Conservation (phyloP, 106 monocot species). For the Hemerocallis citrina region DNA sequence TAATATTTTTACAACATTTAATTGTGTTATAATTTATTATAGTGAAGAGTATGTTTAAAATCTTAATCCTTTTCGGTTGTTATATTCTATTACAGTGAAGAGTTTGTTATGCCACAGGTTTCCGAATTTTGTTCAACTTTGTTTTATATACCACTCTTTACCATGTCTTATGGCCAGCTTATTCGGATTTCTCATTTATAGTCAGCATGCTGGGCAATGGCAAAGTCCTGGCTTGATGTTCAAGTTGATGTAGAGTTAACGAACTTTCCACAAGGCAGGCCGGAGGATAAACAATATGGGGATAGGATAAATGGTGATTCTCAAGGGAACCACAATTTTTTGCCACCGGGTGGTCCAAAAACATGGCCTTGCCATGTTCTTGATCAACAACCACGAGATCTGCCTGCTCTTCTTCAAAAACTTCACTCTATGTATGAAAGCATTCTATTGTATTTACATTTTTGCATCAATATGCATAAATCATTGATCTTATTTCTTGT, state of each 20-base stretch:
- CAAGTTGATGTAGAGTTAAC: conserved; percentile 70
- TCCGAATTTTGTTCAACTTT: too few relatives aligned
- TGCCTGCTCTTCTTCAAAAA: conserved; percentile 86
- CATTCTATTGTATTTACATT: background rate
- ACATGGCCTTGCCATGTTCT: conserved; percentile 79
- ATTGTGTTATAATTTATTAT: too few relatives aligned
- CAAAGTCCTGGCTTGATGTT: conserved; percentile 89
- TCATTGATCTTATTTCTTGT: conserved; percentile 10
- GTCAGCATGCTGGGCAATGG: conserved; percentile 99
- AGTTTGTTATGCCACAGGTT: too few relatives aligned
- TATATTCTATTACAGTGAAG: too few relatives aligned
- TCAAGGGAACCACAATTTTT: conserved; percentile 14
- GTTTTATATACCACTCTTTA: background rate
- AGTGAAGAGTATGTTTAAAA: too few relatives aligned
- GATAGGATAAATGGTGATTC: conserved; percentile 38
- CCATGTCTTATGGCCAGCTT: background rate
- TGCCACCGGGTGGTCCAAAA: conserved; percentile 42
- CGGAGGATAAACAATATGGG: conserved; percentile 33
- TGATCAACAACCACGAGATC: conserved; percentile 87
- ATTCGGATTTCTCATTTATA: conserved; percentile 15
- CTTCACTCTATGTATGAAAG: conserved; percentile 74
- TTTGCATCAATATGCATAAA: background rate
- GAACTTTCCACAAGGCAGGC: conserved; percentile 40
- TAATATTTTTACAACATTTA: too few relatives aligned
- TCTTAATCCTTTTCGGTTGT: too few relatives aligned